Evolutionary conservation across 106 monocot genomes (phyloP), one percentile per base, ranked within the genome.

Genomic region (Iris macrosiphon): DNA sequence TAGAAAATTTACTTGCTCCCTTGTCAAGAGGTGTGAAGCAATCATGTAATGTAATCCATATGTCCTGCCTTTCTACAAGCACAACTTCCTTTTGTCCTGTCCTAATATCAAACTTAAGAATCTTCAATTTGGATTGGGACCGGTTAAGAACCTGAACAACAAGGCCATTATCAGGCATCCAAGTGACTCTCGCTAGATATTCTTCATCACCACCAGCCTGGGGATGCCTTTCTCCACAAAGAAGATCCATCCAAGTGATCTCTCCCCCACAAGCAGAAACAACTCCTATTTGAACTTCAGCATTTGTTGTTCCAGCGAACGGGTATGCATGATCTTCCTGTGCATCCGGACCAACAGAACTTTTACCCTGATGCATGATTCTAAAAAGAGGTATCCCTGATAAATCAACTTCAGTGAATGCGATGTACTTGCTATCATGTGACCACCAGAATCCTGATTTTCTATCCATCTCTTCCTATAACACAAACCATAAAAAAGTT

Each of bases 401-500:
- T 39, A 79, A 82, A 68, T 96, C 96, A 60, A 80, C 90, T 77
- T 96, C 86, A 30, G 96, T 74, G 35, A 96, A 96, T 38, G 90
- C 96, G 60, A 96, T 82, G 48, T 72, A 70, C 62, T 75, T 90
- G 79, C 90, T 86, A 42, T 96, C 86, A 55, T 72, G 83, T 43
- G 96, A 90, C 96, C 96, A 96, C 90, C 96, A 96, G 50, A 90
- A 96, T 23, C 96, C 96, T 28, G 69, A 45, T 57, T 96, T 96
- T 39, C 96, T 71, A 40, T 96, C 96, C 96, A 96, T 96, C 72
- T 96, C 96, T 49, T 96, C 96, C 96, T 96, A 60, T 4, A 44
- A n/a, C n/a, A n/a, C 7, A 55, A 54, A 11, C 2, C 14, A 60
- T 19, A 30, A 6, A 56, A 57, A 24, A 34, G 33, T 5, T 33